Conservation (phyloP, 2,329 filamentous ascomycete genomes). For the Cadophora gregata region DNA sequence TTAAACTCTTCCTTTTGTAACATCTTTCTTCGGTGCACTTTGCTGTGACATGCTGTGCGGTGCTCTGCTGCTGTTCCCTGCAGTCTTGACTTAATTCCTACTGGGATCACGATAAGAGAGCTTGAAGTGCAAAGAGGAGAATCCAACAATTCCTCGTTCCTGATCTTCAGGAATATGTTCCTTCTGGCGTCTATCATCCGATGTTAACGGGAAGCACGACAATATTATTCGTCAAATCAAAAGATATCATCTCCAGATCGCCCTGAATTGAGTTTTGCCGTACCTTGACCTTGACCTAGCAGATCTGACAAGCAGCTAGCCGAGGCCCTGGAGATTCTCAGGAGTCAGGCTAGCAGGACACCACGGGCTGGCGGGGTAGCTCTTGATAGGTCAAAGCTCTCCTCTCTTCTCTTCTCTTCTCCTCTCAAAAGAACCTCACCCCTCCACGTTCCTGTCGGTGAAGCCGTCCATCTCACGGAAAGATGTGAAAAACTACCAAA, state of each 20-base stretch:
- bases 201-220: not conserved
- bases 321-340: not conserved
- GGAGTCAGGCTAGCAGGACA: too few relatives aligned
- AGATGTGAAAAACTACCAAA: not conserved
- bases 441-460: not conserved
- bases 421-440: not conserved
- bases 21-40: too few relatives aligned
- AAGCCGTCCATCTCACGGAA: not conserved
- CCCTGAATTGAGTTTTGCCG: not conserved
- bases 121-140: not conserved
- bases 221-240: not conserved
- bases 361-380: slow-evolving; percentile 13
- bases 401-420: not conserved
- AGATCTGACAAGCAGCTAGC: not conserved
- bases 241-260: not conserved
- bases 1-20: too few relatives aligned
- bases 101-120: slow-evolving; percentile 11
- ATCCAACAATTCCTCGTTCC: not conserved
- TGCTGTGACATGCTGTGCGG: too few relatives aligned
- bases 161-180: not conserved
- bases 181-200: not conserved
- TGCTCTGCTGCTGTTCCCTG: too few relatives aligned
- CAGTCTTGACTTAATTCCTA: too few relatives aligned
- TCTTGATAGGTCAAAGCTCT: slow-evolving; percentile 16
- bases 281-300: not conserved